These are phyloP conservation scores for Athelia psychrophila DNA, from an alignment of 1,284 basidiomycete genomes.

Conservation along the genomic window DNA sequence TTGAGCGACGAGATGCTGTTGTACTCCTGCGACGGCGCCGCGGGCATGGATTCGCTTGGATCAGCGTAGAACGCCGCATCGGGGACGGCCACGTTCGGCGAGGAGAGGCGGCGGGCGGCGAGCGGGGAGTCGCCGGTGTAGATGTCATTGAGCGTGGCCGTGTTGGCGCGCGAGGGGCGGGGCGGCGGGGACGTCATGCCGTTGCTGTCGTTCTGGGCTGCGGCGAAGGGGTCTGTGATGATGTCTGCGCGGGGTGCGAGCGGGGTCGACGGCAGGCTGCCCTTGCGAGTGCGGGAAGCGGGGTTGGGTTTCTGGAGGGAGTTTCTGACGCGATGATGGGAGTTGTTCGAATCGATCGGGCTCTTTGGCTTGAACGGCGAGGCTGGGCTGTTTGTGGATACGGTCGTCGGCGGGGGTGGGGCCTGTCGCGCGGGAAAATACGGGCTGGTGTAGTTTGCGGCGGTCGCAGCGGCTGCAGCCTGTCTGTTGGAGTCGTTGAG, in stretches of 20 bases:
- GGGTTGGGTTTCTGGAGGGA: constrained; percentile 59
- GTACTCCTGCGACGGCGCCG: constrained; percentile 28
- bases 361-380: constrained; percentile 36
- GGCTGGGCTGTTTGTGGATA: constrained; percentile 13
- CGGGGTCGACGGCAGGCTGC: constrained; percentile 36
- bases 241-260: constrained; percentile 30
- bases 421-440: constrained; percentile 52
- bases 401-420: constrained; percentile 45
- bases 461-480: constrained; percentile 43
- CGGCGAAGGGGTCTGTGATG: constrained; percentile 64
- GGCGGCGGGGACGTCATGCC: constrained; percentile 58
- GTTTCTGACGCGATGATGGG: constrained; percentile 40
- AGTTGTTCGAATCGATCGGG: constrained; percentile 30
- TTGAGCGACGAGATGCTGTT: constrained; percentile 19
- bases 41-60: constrained; percentile 41
- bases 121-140: constrained; percentile 33
- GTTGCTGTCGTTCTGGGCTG: constrained; percentile 29
- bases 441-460: constrained; percentile 35
- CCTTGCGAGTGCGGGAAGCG: constrained; percentile 37
- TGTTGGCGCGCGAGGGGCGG: constrained; percentile 78
- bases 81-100: constrained; percentile 35
- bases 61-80: constrained; percentile 42
- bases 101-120: constrained; percentile 50
- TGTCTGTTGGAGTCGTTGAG: constrained; percentile 58
- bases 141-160: constrained; percentile 72